Conservation (phyloP, 1,139 yeast genomes). For the Pichia norvegensis region DNA sequence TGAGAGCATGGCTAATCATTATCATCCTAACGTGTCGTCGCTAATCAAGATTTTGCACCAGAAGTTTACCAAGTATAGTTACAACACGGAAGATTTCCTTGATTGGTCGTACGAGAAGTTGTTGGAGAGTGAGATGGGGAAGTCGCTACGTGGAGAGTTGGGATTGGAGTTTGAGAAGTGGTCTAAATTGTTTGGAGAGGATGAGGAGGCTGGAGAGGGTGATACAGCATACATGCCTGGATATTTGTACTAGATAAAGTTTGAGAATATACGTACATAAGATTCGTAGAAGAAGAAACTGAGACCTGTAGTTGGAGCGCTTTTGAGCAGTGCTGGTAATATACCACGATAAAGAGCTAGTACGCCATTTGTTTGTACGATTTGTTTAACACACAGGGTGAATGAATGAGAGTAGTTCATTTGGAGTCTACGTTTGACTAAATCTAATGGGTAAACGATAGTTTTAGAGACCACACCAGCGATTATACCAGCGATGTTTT, state of each 20-base stretch:
- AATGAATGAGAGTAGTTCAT: conserved; percentile 32
- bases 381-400: conserved; percentile 28
- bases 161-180: conserved; percentile 73
- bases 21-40: conserved; percentile 92
- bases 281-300: conserved; percentile 69
- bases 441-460: conserved; percentile 76
- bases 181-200: conserved; percentile 35
- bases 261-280: conserved; percentile 9
- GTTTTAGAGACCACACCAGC: conserved; percentile 77
- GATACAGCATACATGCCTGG: conserved; percentile 20
- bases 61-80: conserved; percentile 80
- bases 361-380: conserved; percentile 50
- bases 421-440: conserved; percentile 72
- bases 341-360: conserved; percentile 70
- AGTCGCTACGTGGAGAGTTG: conserved; percentile 62
- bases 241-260: conserved; percentile 14
- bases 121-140: conserved; percentile 63
- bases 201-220: no score
- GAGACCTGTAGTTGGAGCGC: conserved; percentile 77
- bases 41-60: conserved; percentile 82
- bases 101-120: conserved; percentile 82
- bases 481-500: conserved; percentile 50
- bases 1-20: conserved; percentile 68
- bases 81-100: conserved; percentile 87
- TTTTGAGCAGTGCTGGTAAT: conserved; percentile 58